Evolutionary conservation across 148 eudicot species (phyloP).

Genomic region (Simmondsia chinensis): DNA sequence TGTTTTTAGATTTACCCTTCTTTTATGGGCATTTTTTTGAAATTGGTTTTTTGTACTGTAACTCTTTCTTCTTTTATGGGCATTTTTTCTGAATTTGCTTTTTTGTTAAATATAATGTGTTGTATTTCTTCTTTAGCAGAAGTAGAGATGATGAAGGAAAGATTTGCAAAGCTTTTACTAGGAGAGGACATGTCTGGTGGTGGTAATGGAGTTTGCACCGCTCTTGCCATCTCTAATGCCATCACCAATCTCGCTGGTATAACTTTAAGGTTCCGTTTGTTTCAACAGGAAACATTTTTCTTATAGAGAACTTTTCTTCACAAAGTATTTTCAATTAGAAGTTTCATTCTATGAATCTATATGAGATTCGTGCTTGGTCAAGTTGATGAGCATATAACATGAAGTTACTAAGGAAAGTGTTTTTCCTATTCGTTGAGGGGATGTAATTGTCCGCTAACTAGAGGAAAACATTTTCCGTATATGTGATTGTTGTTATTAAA

Average conservation of each 20-base stretch:
- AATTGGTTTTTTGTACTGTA: not conserved
- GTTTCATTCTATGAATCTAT: too few species aligned
- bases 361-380: too few species aligned
- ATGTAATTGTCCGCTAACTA: too few species aligned
- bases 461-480: too few species aligned
- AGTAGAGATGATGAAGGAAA: conserved; percentile 90
- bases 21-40: not conserved
- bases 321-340: too few species aligned
- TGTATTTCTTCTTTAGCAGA: conserved; percentile 25
- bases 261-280: not conserved
- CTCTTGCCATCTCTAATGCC: conserved; percentile 92
- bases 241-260: conserved; percentile 94
- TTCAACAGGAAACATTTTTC: too few species aligned
- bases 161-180: conserved; percentile 85
- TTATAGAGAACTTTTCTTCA: too few species aligned
- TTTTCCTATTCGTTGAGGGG: too few species aligned
- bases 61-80: not conserved
- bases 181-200: conserved; percentile 99
- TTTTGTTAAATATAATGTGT: not conserved
- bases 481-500: too few species aligned
- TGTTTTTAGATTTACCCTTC: too few species aligned
- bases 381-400: too few species aligned
- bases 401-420: too few species aligned
- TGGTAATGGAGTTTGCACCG: conserved; percentile 96
- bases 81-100: not conserved